phyloP scores from a whole-genome alignment of 345 rosid species.

The Tarenaya hassleriana region DNA sequence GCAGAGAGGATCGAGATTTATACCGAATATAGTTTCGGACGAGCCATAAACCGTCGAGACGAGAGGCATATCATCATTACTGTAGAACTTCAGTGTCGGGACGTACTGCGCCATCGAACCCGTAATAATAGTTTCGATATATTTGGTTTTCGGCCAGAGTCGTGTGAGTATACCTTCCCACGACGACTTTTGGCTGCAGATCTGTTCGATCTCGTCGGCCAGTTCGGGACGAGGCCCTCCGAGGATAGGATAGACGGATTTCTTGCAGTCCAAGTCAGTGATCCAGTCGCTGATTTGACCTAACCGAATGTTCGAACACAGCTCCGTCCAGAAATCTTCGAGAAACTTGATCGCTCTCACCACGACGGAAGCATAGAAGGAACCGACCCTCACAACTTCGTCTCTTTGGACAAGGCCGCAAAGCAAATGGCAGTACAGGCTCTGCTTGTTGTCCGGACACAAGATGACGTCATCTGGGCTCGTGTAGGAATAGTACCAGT shows the following conservation, averaged over 20 bases:
- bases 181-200: conserved; percentile 43
- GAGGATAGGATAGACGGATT: conserved; percentile 41
- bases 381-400: conserved; percentile 74
- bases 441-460: conserved; percentile 74
- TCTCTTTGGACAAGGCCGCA: conserved; percentile 71
- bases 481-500: conserved; percentile 63
- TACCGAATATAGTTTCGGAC: conserved; percentile 80
- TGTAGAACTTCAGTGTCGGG: conserved; percentile 57
- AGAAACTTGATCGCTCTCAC: conserved; percentile 68
- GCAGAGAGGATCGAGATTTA: conserved; percentile 68
- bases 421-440: conserved; percentile 77
- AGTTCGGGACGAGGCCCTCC: conserved; percentile 37
- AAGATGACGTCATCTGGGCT: conserved; percentile 83
- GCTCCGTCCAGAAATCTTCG: conserved; percentile 61
- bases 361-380: conserved; percentile 82
- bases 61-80: conserved; percentile 72
- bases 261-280: conserved; percentile 51
- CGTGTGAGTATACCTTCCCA: conserved; percentile 82
- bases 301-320: conserved; percentile 63
- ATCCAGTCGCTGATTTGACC: conserved; percentile 74
- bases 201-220: conserved; percentile 44
- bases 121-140: conserved; percentile 74
- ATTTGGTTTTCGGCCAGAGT: conserved; percentile 76
- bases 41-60: conserved; percentile 86
- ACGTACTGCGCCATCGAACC: conserved; percentile 94